Evolutionary conservation across 176 grass and related monocot genomes (phyloP), one percentile per base, ranked within the genome.

Genomic region (Cocos nucifera): DNA sequence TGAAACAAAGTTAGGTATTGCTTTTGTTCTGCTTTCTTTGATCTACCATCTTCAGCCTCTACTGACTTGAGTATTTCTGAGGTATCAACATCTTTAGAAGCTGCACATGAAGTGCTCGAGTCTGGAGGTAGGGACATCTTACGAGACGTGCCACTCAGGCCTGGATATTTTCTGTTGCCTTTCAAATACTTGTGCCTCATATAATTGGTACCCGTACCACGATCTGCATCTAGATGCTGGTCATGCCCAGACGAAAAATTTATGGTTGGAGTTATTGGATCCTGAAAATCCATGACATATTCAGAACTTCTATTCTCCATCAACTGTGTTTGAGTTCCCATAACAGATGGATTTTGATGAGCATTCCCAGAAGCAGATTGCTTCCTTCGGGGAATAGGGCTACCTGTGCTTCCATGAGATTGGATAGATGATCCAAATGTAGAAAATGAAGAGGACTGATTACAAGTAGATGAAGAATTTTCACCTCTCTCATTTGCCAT

Each of bases 331-430:
- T 50, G 69, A 22, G 66, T 65, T 58, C 56, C 32, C 63, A 30
- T 74, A 51, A 28, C 53, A 54, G 75, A 79, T 78, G 61, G 44
- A 72, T 48, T 53, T 9, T 72, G 75, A 44, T 63, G 75, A 50
- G 57, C 79, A 20, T 77, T 67, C 29, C 54, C 17, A 50, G 62
- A 53, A 60, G 77, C 59, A 65, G 79, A 78, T 50, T 75, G 78
- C 66, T 82, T 82, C 58, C 71, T 78, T 53, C 78, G 74, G 75
- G 75, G 22, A 66, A 75, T 73, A 71, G 59, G 82, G 66, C 75
- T 79, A 59, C 79, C 82, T 29, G 75, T 71, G 63, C 79, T 87
- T 64, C 61, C 71, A 50, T 75, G 75, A 68, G 79, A 83, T 44
- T 12, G 9, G 35, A 12, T 14, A 44, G 10, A 44, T 12, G 35